These are phyloP conservation scores for Cryptomeria japonica DNA, from an alignment of 75 land plant genomes.

Conservation along the genomic window DNA sequence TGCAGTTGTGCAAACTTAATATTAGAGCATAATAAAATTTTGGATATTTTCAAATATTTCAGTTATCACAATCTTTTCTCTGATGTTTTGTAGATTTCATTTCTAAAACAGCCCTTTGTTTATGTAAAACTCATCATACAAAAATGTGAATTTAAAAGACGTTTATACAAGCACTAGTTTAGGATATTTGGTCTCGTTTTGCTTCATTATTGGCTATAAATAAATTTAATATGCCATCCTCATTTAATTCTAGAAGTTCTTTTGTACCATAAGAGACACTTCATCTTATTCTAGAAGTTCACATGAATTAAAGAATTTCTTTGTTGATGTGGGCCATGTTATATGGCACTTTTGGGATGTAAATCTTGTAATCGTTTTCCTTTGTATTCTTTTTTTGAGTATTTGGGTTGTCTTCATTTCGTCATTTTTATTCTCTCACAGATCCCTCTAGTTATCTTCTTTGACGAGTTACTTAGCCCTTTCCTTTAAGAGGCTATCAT, in stretches of 20 bases:
- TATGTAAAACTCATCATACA: not conserved
- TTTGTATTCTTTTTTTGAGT: too few species aligned
- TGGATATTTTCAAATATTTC: not conserved
- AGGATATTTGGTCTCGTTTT: not conserved
- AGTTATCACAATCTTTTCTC: not conserved
- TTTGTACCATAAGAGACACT: not conserved
- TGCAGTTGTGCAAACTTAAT: not conserved
- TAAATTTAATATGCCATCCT: not conserved
- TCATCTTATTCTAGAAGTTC: not conserved
- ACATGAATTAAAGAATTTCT: not conserved
- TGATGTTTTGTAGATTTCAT: not conserved
- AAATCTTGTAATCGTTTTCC: not conserved
- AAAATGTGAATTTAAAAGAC: not conserved
- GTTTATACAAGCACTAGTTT: not conserved
- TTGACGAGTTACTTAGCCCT: too few species aligned
- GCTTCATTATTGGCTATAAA: not conserved
- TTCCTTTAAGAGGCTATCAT: too few species aligned
- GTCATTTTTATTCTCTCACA: too few species aligned
- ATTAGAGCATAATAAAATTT: not conserved
- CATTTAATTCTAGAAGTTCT: not conserved
- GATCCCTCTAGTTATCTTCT: too few species aligned
- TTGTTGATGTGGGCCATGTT: not conserved
- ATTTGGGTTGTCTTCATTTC: not conserved
- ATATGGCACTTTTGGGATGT: not conserved
- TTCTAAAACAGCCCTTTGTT: not conserved